These are phyloP conservation scores for Rhodomyrtus psidioides DNA, from an alignment of 441 rosid genomes.

Conservation along the genomic window DNA sequence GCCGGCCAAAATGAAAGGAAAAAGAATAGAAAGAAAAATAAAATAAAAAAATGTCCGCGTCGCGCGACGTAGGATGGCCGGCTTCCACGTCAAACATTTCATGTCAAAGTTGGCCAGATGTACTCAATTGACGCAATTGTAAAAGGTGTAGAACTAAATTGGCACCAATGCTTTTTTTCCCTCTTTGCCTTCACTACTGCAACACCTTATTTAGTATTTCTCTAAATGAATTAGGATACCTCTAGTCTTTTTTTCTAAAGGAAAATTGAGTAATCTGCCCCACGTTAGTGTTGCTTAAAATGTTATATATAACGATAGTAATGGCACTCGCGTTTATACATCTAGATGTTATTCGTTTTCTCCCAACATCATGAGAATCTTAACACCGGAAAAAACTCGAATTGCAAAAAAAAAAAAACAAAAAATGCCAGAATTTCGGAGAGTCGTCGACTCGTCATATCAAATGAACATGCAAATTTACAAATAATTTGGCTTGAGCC, in stretches of 20 bases:
- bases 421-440: not conserved
- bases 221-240: not conserved
- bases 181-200: not conserved
- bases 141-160: too few species aligned
- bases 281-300: not conserved
- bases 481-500: not conserved
- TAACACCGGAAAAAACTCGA: not conserved
- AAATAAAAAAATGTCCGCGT: too few species aligned
- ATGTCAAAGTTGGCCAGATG: too few species aligned
- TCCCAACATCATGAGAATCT: not conserved
- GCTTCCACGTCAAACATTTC: too few species aligned
- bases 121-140: too few species aligned
- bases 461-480: not conserved
- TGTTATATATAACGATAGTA: not conserved
- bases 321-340: not conserved
- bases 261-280: not conserved
- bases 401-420: not conserved
- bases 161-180: not conserved
- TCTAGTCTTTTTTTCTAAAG: not conserved
- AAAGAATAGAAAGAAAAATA: too few species aligned
- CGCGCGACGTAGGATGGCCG: too few species aligned
- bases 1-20: too few species aligned
- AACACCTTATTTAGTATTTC: not conserved
- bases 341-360: not conserved
- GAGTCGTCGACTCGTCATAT: not conserved